phyloP scores from a whole-genome alignment of 257 asterid species.

The Salvia miltiorrhiza region DNA sequence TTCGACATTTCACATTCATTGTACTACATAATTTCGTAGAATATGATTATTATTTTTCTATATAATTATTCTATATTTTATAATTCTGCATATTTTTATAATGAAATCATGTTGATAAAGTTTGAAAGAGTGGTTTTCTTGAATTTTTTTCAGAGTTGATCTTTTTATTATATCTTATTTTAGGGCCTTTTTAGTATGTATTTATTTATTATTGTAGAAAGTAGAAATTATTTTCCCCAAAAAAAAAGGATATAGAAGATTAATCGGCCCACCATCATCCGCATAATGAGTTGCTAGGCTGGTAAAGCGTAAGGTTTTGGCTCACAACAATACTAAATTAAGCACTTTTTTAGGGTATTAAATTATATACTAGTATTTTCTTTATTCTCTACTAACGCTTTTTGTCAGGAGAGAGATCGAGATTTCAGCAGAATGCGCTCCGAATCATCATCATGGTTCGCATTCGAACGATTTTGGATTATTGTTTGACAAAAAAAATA shows the following conservation, averaged over 20 bases:
- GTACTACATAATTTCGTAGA: background rate
- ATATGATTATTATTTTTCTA: too few relatives aligned
- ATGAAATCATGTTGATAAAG: background rate
- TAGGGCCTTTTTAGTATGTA: too few relatives aligned
- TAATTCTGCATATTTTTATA: background rate
- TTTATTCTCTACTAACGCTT: background rate
- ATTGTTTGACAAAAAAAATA: too few relatives aligned
- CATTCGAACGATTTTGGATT: too few relatives aligned
- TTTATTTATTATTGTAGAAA: background rate
- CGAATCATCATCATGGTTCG: background rate
- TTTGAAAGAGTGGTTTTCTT: background rate
- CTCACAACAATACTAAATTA: background rate
- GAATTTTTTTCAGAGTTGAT: too few relatives aligned
- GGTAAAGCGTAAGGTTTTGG: conserved; percentile 20
- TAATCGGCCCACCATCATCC: conserved; percentile 23
- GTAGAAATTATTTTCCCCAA: background rate
- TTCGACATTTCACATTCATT: background rate
- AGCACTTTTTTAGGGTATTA: background rate
- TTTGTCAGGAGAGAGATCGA: background rate
- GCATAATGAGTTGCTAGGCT: conserved; percentile 33
- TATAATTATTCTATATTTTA: too few relatives aligned
- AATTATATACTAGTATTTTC: background rate
- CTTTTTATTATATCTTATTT: too few relatives aligned
- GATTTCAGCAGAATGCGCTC: conserved; percentile 12
- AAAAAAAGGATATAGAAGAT: too few relatives aligned